Base-by-base conservation (phyloP, 257 asterid species). In the Nicotiana obtusifolia region DNA sequence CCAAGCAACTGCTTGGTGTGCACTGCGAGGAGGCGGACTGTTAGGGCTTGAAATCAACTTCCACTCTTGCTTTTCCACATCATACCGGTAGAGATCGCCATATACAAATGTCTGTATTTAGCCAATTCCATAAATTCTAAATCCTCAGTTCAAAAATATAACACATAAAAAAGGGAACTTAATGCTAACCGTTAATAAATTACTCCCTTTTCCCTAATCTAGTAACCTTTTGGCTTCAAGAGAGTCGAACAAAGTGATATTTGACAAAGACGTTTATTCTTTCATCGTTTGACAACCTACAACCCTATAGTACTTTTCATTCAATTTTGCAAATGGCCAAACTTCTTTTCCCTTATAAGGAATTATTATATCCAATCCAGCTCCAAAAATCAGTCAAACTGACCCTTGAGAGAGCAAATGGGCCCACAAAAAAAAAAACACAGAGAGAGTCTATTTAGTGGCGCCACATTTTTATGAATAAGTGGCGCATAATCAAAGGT, bases 1-100 rank as follows among this genome's bases (percentile, higher is more conserved):
- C 99, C 99, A 96, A 67, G 94, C 92, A 88, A 94, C 95, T 5
- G 98, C 89, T 88, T 96, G 99, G 87, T 96, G 99, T 82, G 99
- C 97, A 87, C 99, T 93, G 52, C 98, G 92, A 83, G 98, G 99
- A 26, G 99, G 99, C 3, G 99, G 98, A 81, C 99, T 91, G 60
- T 93, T 94, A 77, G 99, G 99, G 86, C 99, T 94, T 14, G 99
- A 91, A 57, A 96, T 88, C 88, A 88, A 87, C 84, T 90, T 96
- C 99, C 99, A 96, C 82, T 94, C 97, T 84, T 89, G 92, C 90
- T 94, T 96, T 65, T 96, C 98, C 77, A 94, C 94, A 20, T 96
- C 99, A 86, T 86, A 93, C 65, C 98, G 95, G 76, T 88, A 96
- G 11, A 96, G 90, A 89, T 94, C 96, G 16, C 99, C 99, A 83